Conservation (phyloP, 148 eudicot genomes). For the Persicaria tinctoria region DNA sequence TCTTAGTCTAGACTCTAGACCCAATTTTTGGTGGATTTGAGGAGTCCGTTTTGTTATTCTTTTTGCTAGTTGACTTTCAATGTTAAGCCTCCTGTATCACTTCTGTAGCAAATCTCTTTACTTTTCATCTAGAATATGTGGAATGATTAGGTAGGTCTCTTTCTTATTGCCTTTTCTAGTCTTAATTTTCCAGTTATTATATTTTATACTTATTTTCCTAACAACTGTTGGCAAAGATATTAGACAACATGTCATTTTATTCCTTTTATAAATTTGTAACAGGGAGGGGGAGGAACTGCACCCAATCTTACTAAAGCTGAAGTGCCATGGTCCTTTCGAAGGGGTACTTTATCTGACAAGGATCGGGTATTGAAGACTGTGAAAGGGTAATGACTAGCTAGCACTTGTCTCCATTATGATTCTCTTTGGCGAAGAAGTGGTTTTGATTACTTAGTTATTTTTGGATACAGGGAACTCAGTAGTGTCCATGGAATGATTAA, state of each 20-base stretch:
- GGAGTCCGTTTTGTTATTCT: not conserved
- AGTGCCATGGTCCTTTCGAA: slow-evolving; percentile 83
- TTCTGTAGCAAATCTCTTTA: not conserved
- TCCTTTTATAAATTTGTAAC: not conserved
- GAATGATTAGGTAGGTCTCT: not conserved
- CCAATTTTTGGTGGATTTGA: not conserved
- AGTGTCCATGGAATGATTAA: too few species aligned
- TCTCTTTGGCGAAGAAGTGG: not conserved
- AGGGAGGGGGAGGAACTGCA: slow-evolving; percentile 53
- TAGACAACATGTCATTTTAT: not conserved
- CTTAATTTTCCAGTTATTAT: too few species aligned
- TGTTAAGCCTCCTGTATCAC: not conserved
- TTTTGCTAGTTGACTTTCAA: not conserved
- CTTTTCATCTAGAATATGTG: not conserved
- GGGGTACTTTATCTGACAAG: slow-evolving; percentile 70
- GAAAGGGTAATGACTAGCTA: slow-evolving; percentile 56
- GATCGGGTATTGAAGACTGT: slow-evolving; percentile 90
- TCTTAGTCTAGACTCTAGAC: not conserved
- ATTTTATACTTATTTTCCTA: too few species aligned
- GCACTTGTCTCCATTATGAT: not conserved
- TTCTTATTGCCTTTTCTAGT: too few species aligned
- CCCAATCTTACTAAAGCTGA: slow-evolving; percentile 84
- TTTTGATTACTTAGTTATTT: not conserved
- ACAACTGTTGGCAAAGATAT: too few species aligned
- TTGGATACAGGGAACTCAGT: not conserved